These are phyloP conservation scores for Aureobasidium sp. DNA, from an alignment of 2,329 filamentous ascomycete species.

Conservation along the genomic window DNA sequence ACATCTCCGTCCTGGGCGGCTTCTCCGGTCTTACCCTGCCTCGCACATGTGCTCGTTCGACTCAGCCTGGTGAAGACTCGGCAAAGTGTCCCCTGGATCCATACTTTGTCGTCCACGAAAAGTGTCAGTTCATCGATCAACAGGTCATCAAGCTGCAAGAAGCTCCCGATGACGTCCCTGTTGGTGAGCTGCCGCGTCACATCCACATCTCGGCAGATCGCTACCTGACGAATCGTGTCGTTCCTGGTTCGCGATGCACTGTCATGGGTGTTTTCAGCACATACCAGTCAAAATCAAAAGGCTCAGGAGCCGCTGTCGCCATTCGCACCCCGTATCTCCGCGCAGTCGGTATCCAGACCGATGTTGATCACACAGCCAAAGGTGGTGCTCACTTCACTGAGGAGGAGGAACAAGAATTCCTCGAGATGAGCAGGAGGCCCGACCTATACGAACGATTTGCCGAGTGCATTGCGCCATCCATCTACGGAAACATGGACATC, in stretches of 20 bases:
- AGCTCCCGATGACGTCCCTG: conserved; percentile 92
- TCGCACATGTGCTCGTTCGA: conserved; percentile 61
- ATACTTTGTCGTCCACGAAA: conserved; percentile 93
- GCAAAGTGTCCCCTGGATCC: conserved; percentile 86
- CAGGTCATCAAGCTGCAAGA: conserved; percentile 98
- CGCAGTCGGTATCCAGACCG: conserved; percentile 84
- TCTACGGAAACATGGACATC: conserved; percentile 92
- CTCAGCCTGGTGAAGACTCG: conserved; percentile 51
- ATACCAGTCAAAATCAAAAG: conserved; percentile 81
- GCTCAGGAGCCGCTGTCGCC: conserved; percentile 73
- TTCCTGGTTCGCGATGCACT: conserved; percentile 89
- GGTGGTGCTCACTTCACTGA: conserved; percentile 75
- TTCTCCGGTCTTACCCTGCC: conserved; percentile 84
- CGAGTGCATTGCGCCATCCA: conserved; percentile 90
- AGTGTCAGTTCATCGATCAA: conserved; percentile 90
- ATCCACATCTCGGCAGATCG: conserved; percentile 95
- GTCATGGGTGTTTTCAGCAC: conserved; percentile 98
- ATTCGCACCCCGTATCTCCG: conserved; percentile 93
- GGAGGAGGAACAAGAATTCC: conserved; percentile 94
- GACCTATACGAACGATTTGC: conserved; percentile 91
- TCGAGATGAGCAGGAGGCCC: conserved; percentile 80
- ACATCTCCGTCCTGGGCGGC: conserved; percentile 69
- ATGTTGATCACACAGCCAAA: conserved; percentile 82
- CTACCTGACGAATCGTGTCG: conserved; percentile 90
- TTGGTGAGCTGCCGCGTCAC: conserved; percentile 89